A percentile compares a stretch with the other conserved stretches of the same genome.
These are phyloP conservation scores for Aegilops tauschii DNA, from an alignment of 176 grass and related monocot species.

Conservation along the genomic window DNA sequence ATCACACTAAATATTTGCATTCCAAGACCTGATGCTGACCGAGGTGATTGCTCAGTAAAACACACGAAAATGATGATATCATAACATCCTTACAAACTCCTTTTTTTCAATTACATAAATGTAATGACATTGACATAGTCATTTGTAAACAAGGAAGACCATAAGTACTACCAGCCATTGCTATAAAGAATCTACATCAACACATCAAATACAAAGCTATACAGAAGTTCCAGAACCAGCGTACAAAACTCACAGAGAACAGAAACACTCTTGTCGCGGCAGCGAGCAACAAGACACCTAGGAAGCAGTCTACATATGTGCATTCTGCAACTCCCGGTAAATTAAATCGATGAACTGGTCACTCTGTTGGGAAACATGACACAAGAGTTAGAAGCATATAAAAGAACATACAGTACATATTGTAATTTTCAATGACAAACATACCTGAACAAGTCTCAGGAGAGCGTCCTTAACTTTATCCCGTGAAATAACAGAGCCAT, in stretches of 20 bases:
- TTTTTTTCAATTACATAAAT: slow-evolving; percentile 13
- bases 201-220: slow-evolving; percentile 16
- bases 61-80: slow-evolving; percentile 24
- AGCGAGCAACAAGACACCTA: not conserved
- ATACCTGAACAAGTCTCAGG: slow-evolving; percentile 81
- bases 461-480: slow-evolving; percentile 76
- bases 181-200: slow-evolving; percentile 39
- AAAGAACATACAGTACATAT: not conserved
- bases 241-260: slow-evolving; percentile 26
- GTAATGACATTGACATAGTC: not conserved
- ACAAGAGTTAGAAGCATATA: not conserved
- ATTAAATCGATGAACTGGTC: slow-evolving; percentile 76
- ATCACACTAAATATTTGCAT: not conserved
- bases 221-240: slow-evolving; percentile 36
- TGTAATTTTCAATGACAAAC: not conserved
- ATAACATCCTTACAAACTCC: not conserved
- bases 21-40: not conserved
- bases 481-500: slow-evolving; percentile 52
- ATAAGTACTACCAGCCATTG: slow-evolving; percentile 14
- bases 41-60: not conserved
- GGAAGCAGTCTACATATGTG: slow-evolving; percentile 36
- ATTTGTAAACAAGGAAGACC: not conserved
- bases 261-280: not conserved
- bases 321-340: slow-evolving; percentile 59
- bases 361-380: slow-evolving; percentile 39